phyloP scores from a whole-genome alignment of 2,329 filamentous ascomycete genomes.

The Ceratocystis papillata region DNA sequence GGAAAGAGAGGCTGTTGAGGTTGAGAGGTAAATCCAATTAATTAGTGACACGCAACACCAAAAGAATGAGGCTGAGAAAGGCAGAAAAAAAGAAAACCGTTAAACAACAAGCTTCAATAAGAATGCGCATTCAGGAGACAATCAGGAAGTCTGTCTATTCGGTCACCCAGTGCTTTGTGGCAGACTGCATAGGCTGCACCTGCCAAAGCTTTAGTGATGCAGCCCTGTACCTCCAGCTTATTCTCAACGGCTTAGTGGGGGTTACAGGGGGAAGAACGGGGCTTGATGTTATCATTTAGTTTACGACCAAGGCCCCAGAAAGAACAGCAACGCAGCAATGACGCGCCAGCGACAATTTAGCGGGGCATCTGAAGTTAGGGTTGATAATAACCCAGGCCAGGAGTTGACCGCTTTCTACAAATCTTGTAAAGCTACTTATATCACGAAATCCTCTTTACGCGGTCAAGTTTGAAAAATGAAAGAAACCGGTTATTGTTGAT shows the following conservation, averaged over 20 bases:
- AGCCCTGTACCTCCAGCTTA: not conserved
- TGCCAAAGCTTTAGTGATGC: not conserved
- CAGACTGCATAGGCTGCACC: not conserved
- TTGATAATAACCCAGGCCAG: not conserved
- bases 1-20: not conserved
- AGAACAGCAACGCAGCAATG: constrained; percentile 12
- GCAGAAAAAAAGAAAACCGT: not conserved
- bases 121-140: constrained; percentile 14
- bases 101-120: not conserved
- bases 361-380: not conserved
- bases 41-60: constrained; percentile 8
- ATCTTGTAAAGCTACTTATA: not conserved
- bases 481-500: not conserved
- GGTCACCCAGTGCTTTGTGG: not conserved
- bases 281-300: not conserved
- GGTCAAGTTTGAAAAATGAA: not conserved
- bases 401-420: not conserved
- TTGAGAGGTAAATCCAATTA: not conserved
- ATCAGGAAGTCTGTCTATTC: not conserved
- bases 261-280: not conserved
- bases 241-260: not conserved
- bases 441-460: not conserved
- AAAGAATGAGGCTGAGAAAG: constrained; percentile 1
- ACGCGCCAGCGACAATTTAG: not conserved
- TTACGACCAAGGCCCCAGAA: not conserved